Conservation (phyloP, 306 rosid species). For the Cotoneaster glaucophyllus region DNA sequence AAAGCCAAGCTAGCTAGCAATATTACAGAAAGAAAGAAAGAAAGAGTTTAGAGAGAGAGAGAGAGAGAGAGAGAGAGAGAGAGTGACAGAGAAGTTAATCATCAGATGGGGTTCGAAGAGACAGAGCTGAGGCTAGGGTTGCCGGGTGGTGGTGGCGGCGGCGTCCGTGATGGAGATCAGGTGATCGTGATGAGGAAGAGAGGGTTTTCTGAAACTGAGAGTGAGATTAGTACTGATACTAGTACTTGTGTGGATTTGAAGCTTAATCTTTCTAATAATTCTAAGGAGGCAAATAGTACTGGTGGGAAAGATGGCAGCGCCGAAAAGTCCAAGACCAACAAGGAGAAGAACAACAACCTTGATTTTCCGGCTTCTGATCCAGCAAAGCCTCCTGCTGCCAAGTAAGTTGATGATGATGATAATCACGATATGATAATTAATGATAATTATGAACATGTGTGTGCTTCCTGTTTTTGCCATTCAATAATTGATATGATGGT, state of each 20-base stretch:
- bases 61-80: constrained; percentile 5
- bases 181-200: constrained; percentile 27
- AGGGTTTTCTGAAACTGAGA: constrained; percentile 32
- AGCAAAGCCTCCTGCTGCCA: constrained; percentile 70
- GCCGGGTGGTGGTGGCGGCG: constrained; percentile 41
- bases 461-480: neutral
- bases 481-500: neutral
- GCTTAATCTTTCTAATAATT: constrained; percentile 34
- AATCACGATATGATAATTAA: neutral
- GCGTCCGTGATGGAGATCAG: constrained; percentile 14
- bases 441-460: neutral
- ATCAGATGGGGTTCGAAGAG: constrained; percentile 43
- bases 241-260: constrained; percentile 32
- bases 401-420: constrained; percentile 28
- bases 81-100: constrained; percentile 9
- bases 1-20: neutral
- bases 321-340: constrained; percentile 31
- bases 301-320: neutral
- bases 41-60: constrained; percentile 4
- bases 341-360: constrained; percentile 24
- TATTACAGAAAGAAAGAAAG: constrained; percentile 29
- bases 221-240: neutral
- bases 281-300: constrained; percentile 3
- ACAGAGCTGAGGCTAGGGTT: constrained; percentile 71
- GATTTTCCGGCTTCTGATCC: constrained; percentile 52